These are phyloP conservation scores for Fusarium illudens DNA, from an alignment of 2,329 filamentous ascomycete genomes.

Conservation along the genomic window DNA sequence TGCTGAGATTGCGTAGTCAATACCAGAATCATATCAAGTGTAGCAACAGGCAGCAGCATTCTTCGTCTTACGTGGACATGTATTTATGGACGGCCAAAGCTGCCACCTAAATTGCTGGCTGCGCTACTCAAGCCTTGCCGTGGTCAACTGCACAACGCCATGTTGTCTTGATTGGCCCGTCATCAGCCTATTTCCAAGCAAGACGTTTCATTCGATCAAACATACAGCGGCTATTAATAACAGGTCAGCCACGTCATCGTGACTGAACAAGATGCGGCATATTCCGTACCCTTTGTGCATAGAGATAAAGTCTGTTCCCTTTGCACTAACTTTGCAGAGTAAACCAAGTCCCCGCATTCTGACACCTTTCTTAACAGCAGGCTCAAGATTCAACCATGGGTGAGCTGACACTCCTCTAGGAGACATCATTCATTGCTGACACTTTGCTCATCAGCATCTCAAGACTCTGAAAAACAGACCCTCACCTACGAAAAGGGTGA, in stretches of 20 bases:
- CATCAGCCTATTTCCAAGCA: no score
- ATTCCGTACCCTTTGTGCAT: neutral
- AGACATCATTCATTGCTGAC: neutral
- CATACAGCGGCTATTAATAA: neutral
- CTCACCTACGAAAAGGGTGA: slow-evolving; percentile 14
- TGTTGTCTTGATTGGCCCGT: neutral
- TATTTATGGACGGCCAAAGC: neutral
- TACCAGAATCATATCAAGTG: no score
- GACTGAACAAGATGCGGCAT: neutral
- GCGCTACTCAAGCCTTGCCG: neutral
- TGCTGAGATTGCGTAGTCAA: no score
- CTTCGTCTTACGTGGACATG: neutral
- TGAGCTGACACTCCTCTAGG: neutral
- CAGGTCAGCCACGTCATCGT: slow-evolving; percentile 15
- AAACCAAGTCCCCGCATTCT: neutral
- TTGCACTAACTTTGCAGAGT: neutral
- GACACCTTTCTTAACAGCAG: neutral
- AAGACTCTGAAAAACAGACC: neutral
- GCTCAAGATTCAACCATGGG: neutral
- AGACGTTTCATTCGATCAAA: neutral
- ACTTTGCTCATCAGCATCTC: neutral
- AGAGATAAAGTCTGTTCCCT: neutral
- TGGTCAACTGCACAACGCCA: slow-evolving; percentile 1
- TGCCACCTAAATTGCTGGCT: neutral
- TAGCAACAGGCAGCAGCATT: neutral